A percentile compares a stretch with the other conserved stretches of the same genome.
Conservation (phyloP, 2,329 filamentous ascomycete genomes). For the Fusarium floridanum region DNA sequence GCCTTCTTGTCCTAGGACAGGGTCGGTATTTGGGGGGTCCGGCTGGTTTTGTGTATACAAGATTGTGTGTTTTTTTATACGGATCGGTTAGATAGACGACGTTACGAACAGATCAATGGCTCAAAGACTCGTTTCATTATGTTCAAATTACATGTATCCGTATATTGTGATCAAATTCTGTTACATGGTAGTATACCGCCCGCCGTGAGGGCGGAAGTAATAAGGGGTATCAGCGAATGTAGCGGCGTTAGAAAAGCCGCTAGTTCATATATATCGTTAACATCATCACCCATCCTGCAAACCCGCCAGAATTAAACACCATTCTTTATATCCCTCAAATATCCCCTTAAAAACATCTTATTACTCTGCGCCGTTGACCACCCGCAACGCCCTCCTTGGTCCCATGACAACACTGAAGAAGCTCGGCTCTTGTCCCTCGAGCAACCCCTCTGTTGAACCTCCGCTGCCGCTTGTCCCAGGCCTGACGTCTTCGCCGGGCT, state of each 20-base stretch:
- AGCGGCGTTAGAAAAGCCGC: slow-evolving; percentile 9
- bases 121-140: not conserved
- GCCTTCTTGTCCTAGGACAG: not conserved
- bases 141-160: not conserved
- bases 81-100: slow-evolving; percentile 23
- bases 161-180: not conserved
- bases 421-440: slow-evolving; percentile 74
- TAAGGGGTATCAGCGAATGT: slow-evolving; percentile 45
- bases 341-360: not conserved
- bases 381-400: slow-evolving; percentile 75
- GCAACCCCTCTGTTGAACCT: slow-evolving; percentile 63
- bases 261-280: slow-evolving; percentile 30
- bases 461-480: slow-evolving; percentile 45
- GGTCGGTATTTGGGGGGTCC: not conserved
- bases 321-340: slow-evolving; percentile 3
- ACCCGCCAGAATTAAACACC: slow-evolving; percentile 8
- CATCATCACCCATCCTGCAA: slow-evolving; percentile 16
- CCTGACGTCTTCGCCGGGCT: slow-evolving; percentile 45
- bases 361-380: slow-evolving; percentile 68
- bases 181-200: not conserved
- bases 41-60: slow-evolving; percentile 5
- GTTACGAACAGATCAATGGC: slow-evolving; percentile 13
- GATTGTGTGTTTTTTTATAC: slow-evolving; percentile 8
- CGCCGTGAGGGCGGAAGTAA: slow-evolving; percentile 6
- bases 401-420: slow-evolving; percentile 79